Conservation (phyloP, 2,329 filamentous ascomycete genomes). For the Mycocentrospora acerina region DNA sequence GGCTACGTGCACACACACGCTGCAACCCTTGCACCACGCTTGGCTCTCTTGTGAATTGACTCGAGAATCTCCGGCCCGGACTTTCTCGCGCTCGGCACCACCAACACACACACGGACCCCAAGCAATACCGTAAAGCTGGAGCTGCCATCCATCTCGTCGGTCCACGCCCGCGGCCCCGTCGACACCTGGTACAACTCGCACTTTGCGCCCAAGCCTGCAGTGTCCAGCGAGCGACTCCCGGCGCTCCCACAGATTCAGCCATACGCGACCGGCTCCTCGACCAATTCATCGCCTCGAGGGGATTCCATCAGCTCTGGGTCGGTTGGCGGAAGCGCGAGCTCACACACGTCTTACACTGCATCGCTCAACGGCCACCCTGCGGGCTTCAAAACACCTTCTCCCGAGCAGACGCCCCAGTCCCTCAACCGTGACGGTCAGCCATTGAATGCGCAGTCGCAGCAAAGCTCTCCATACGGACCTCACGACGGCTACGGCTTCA, state of each 20-base stretch:
- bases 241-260: conserved; percentile 68
- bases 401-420: conserved; percentile 61
- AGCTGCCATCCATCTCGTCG: conserved; percentile 84
- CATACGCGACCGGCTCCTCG: conserved; percentile 64
- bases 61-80: conserved; percentile 17
- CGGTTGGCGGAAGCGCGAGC: conserved; percentile 52
- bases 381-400: conserved; percentile 76
- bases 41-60: conserved; percentile 27
- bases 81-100: conserved; percentile 9
- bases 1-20: conserved; percentile 31
- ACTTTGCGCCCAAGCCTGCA: conserved; percentile 64
- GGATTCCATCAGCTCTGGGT: conserved; percentile 68
- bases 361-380: conserved; percentile 52
- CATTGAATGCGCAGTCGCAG: conserved; percentile 41
- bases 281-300: conserved; percentile 74
- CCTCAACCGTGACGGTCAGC: conserved; percentile 37
- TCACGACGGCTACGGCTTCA: conserved; percentile 43
- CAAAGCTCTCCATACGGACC: conserved; percentile 44
- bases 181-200: conserved; percentile 71
- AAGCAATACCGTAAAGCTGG: conserved; percentile 81
- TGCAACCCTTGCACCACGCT: conserved; percentile 16
- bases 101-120: conserved; percentile 9
- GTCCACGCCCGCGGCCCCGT: conserved; percentile 76
- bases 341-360: conserved; percentile 60
- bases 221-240: conserved; percentile 75